Evolutionary conservation across 495 filamentous ascomycete genomes (phyloP), one percentile per base, ranked within the genome.

Genomic region (Lentithecium fluviatile): DNA sequence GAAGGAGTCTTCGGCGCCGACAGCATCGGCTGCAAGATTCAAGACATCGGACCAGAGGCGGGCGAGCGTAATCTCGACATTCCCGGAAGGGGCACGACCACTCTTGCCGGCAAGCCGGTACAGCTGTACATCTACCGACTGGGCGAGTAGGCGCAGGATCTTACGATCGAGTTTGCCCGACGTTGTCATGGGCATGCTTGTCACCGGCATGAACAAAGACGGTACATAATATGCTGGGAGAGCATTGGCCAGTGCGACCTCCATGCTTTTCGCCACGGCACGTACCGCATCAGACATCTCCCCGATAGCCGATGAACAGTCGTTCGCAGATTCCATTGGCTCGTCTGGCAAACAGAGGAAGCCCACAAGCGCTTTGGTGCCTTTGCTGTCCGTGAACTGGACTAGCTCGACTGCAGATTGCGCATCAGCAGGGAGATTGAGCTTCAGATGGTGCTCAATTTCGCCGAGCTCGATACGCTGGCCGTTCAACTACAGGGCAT

Each of bases 81-180:
- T n/a, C 5, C 66, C 54, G 15, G 47, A 21, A 0, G 71, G 69
- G 2, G 62, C 50, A 15, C 70, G 65, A 20, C 69, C 73, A 5
- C 59, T 69, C 45, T 59, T 62, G 10, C 70, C 75, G 25, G 74
- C 74, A 4, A 76, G 75, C 13, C 71, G 69, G 60, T 76, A 80
- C 4, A 80, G 34, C 4, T 75, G 65, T 0, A 77, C 75, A 24
- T 78, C 77, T 3, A 82, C 59, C 5, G 68, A 50, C 15, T 77
- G 69, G 0, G 76, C 76, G 61, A 77, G 73, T 34, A 46, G 48
- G 37, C 58, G 45, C 7, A 67, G 48, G 5, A 48, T 47, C 46
- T 59, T 62, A 17, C 64, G 58, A 46, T 67, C 64, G 1, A 58
- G 37, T 29, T 67, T 67, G 2, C 64, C 64, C 4, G 58, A 62